phyloP scores from a whole-genome alignment of 139 green algal species.

The Spirogloea muscicola region DNA sequence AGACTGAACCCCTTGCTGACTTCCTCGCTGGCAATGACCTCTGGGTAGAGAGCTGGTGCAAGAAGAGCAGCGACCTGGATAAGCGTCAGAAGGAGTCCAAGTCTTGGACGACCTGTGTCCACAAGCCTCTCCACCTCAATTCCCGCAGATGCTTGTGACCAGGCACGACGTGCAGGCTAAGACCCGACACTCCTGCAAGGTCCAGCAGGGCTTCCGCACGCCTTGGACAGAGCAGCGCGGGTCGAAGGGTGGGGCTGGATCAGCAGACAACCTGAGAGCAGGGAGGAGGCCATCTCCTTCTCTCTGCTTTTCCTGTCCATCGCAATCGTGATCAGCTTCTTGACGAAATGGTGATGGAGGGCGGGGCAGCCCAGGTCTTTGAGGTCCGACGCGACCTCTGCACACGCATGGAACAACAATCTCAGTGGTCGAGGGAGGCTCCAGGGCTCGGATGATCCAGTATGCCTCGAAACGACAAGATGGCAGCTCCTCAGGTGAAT shows the following conservation, averaged over 20 bases:
- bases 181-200: too few species aligned
- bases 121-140: too few species aligned
- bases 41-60: conserved; percentile 79
- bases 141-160: conserved; percentile 44
- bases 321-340: conserved; percentile 65
- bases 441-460: too few species aligned
- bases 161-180: neutral
- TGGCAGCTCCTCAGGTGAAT: too few species aligned
- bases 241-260: conserved; percentile 53
- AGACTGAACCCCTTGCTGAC: conserved; percentile 48
- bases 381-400: conserved; percentile 52
- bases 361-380: conserved; percentile 25
- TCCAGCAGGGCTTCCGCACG: too few species aligned
- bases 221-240: too few species aligned
- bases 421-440: too few species aligned
- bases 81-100: too few species aligned
- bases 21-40: conserved; percentile 48
- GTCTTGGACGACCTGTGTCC: too few species aligned
- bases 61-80: too few species aligned
- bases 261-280: conserved; percentile 77
- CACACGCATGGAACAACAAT: too few species aligned
- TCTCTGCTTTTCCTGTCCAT: conserved; percentile 82
- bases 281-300: conserved; percentile 75
- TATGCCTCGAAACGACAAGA: too few species aligned
- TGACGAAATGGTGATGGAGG: conserved; percentile 85